Base-by-base conservation (phyloP, 2,329 filamentous ascomycete genomes). In the Trichoderma semiorbis region DNA sequence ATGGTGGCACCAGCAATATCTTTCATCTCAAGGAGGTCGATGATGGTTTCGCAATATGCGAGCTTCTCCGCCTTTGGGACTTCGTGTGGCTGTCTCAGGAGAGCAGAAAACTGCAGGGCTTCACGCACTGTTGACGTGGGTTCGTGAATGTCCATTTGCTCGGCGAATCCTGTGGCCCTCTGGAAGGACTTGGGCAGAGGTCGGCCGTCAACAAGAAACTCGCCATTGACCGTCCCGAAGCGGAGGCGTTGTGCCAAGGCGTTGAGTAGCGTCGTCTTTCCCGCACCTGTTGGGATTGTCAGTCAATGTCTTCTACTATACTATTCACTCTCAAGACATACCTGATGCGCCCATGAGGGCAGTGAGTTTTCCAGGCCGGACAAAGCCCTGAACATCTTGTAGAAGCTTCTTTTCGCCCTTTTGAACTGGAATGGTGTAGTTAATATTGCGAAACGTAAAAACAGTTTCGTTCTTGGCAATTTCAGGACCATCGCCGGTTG, bases 381-480 rank as follows among this genome's bases (percentile, higher is more conserved):
- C 92, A 85, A 91, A 95, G n/a, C 93, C 93, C 76, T 95, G 90
- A 1, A 95, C 91, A 73, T 94, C 86, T 72, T 94, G 88, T 24
- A 96, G 83, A 69, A 96, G 87, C 63, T 90, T 88, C 24, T 92
- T 87, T n/a, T 87, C 82, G 65, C 93, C 88, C 3, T 85, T 85
- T 77, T 93, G 92, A 73, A 80, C 82, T 12, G 83, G 83, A 2
- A 86, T 84, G 0, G 80, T 85, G 73, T 87, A 88, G 64, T 85
- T 84, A 70, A 88, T 81, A 55, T 86, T 79, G 73, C 83, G 82
- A 71, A 86, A 87, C 0, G 87, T 89, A 66, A 90, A 86, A 3
- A 89, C 82, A 0, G 85, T 85, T 64, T 91, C 89, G 73, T 91
- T 91, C 76, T 87, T 88, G 2, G 88, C 87, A 16, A 92, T 86